Conservation (phyloP, 2,329 filamentous ascomycete species). For the Epichloe glyceriae region DNA sequence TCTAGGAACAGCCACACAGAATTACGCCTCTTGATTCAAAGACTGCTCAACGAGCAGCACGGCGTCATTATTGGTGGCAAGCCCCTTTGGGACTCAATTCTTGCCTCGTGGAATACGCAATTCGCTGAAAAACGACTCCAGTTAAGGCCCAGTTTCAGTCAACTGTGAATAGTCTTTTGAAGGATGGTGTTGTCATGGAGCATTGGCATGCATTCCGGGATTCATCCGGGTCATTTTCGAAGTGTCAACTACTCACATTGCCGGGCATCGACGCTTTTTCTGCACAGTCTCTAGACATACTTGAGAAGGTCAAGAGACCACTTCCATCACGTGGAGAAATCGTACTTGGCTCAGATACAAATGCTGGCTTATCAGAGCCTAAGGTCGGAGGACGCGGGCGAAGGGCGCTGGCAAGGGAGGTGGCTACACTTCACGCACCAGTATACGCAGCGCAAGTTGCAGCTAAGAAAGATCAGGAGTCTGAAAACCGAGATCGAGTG, state of each 20-base stretch:
- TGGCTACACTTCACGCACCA: slow-evolving; percentile 37
- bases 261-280: slow-evolving; percentile 28
- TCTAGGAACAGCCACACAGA: background rate
- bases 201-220: slow-evolving; percentile 32
- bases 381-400: slow-evolving; percentile 20
- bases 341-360: background rate
- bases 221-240: slow-evolving; percentile 27
- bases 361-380: slow-evolving; percentile 1
- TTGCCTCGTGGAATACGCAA: slow-evolving; percentile 29
- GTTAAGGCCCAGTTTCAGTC: slow-evolving; percentile 25
- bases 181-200: slow-evolving; percentile 22
- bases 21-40: slow-evolving; percentile 13
- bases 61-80: slow-evolving; percentile 40
- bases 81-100: slow-evolving; percentile 34
- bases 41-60: slow-evolving; percentile 17
- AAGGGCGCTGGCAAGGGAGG: slow-evolving; percentile 24
- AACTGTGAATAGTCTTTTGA: slow-evolving; percentile 26
- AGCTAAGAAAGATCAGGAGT: slow-evolving; percentile 17
- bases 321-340: slow-evolving; percentile 12
- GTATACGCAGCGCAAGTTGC: slow-evolving; percentile 32
- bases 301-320: slow-evolving; percentile 33
- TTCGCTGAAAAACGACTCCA: slow-evolving; percentile 28
- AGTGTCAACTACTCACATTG: slow-evolving; percentile 32
- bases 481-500: slow-evolving; percentile 9
- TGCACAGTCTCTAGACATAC: slow-evolving; percentile 27